Evolutionary conservation across 1,284 basidiomycete species (phyloP).

Genomic region (Inonotus hispidus): DNA sequence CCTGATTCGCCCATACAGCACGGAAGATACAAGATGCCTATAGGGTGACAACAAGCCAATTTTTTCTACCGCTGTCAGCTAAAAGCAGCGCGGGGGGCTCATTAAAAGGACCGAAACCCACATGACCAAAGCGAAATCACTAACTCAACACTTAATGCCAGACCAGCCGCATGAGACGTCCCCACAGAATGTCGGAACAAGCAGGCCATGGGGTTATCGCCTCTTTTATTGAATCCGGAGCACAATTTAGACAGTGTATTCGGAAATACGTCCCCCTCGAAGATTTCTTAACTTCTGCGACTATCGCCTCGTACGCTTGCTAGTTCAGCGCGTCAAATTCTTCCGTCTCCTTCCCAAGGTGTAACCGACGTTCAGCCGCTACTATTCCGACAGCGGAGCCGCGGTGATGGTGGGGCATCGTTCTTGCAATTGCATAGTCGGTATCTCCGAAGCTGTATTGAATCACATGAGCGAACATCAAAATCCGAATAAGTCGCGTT

Average conservation of each 20-base stretch:
- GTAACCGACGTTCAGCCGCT: slow-evolving; percentile 22
- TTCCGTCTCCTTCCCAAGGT: slow-evolving; percentile 20
- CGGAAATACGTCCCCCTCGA: background rate
- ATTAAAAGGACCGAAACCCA: slow-evolving; percentile 6
- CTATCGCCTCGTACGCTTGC: background rate
- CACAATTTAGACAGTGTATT: background rate
- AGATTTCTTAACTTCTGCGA: background rate
- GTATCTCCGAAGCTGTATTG: background rate
- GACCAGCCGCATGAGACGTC: background rate
- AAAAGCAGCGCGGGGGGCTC: background rate
- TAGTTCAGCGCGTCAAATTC: slow-evolving; percentile 1
- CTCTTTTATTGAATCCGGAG: background rate
- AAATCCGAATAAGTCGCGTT: background rate
- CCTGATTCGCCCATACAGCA: too few relatives aligned
- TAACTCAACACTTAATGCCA: background rate
- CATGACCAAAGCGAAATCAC: background rate
- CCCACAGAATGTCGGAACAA: background rate
- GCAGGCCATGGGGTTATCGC: background rate
- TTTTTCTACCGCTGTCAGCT: background rate
- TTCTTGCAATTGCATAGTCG: background rate
- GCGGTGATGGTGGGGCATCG: slow-evolving; percentile 1
- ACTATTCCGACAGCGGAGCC: slow-evolving; percentile 12
- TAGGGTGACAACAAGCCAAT: too few relatives aligned
- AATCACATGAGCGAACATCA: slow-evolving; percentile 9
- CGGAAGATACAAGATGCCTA: background rate